Base-by-base conservation (phyloP, 2,329 filamentous ascomycete species). In the Stachybotrys echinatus region DNA sequence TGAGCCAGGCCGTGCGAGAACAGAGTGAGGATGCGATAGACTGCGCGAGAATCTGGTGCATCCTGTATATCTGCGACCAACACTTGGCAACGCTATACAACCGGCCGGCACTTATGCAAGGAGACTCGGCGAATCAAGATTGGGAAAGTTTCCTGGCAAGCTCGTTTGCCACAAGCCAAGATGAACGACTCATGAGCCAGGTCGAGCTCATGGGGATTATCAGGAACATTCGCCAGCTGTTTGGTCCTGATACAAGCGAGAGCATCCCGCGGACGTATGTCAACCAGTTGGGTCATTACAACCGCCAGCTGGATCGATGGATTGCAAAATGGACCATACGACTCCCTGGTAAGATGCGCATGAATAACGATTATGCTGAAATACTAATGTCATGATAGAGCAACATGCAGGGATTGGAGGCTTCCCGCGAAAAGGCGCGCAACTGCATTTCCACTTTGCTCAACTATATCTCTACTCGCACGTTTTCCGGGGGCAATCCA, bases 31-130 rank as follows among this genome's bases (percentile, higher is more conserved):
- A 77, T 42, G 72, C 72, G 0, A 70, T 72, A 50, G 79, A 83
- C 50, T 74, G 75, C 34, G 73, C 81, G 4, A 71, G 82, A 19
- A 63, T 85, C 12, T 85, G 81, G 81, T 85, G 83, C 56, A 63
- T 81, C 27, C 66, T 81, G 1, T 83, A 82, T 52, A 77, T 83
- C 6, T 83, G 80, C 54, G 80, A 84, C 50, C 79, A 82, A 51
- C 80, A 84, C 55, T 74, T 83, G 2, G 81, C 79, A 18, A 84
- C 83, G 20, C 66, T 83, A 0, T 84, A 85, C 48, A 79, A 80
- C 2, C 70, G 82, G 3, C 77, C 79, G 1, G 76, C 79, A 0
- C 75, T 83, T 8, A 77, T 83, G 0, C 76, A 78, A 23, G 80
- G 84, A 47, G 79, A 84, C 48, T 64, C 71, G 14, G 75, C 77